Percentiles rank a stretch among this genome's conserved stretches.
Conservation (phyloP, 352 stramenopile genomes). For the Globisporangium emineosum region DNA sequence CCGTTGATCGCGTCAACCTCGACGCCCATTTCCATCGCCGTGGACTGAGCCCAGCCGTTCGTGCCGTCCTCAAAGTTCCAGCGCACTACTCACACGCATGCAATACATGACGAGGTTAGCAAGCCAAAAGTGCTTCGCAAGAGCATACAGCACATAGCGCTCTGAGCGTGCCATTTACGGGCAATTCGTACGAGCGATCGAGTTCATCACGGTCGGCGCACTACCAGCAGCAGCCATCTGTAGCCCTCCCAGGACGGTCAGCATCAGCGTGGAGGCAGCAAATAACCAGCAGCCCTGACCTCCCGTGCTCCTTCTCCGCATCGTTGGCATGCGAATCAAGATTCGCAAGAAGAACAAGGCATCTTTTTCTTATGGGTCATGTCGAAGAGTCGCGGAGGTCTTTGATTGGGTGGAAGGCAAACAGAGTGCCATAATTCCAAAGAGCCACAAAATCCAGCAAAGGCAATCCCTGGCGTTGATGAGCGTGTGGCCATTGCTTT, state of each 20-base stretch:
- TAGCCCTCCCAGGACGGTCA: neutral
- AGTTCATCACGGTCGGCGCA: constrained; percentile 32
- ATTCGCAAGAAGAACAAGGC: neutral
- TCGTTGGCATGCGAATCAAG: neutral
- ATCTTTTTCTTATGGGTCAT: neutral
- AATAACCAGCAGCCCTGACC: neutral
- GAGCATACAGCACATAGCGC: too few species aligned
- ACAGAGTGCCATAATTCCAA: neutral
- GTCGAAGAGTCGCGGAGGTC: neutral
- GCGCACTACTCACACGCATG: constrained; percentile 27
- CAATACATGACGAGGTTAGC: too few species aligned
- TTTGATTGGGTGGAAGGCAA: neutral
- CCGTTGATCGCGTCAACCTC: constrained; percentile 52
- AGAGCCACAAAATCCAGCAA: neutral
- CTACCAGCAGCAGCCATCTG: neutral
- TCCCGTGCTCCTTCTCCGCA: neutral
- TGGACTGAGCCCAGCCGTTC: constrained; percentile 60
- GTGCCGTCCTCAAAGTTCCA: constrained; percentile 63
- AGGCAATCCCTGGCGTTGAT: neutral
- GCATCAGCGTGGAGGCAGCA: neutral
- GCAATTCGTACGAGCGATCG: constrained; percentile 27
- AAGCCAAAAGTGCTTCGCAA: neutral
- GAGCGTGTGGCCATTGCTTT: too few species aligned
- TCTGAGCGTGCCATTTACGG: neutral
- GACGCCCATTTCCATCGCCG: constrained; percentile 59